Conservation (phyloP, 2,329 filamentous ascomycete species). For the Xylariaceae sp. region DNA sequence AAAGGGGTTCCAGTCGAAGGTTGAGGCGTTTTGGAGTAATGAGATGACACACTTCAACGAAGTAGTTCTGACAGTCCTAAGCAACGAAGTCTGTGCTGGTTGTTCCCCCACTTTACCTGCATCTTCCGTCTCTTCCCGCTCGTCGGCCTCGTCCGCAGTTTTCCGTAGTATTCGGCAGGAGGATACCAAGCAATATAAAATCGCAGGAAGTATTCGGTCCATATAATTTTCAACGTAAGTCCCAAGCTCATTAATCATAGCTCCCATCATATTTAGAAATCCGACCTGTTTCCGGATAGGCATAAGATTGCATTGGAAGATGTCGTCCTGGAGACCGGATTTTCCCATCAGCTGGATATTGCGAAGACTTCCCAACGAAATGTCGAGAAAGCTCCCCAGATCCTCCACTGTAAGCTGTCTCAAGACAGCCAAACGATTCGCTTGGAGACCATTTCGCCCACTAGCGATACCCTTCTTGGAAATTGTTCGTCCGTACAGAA, state of each 20-base stretch:
- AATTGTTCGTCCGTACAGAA: constrained; percentile 87
- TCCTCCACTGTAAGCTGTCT: constrained; percentile 71
- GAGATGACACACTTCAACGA: constrained; percentile 79
- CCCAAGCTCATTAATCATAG: constrained; percentile 80
- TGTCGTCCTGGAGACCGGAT: constrained; percentile 44
- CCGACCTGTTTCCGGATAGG: constrained; percentile 78
- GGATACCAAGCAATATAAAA: constrained; percentile 75
- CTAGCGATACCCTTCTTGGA: constrained; percentile 72
- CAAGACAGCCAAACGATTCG: constrained; percentile 74
- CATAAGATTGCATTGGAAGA: constrained; percentile 57
- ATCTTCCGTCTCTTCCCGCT: constrained; percentile 33
- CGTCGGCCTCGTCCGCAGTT: constrained; percentile 34
- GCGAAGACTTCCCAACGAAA: constrained; percentile 69
- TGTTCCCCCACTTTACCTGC: constrained; percentile 32
- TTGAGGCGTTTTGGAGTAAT: constrained; percentile 69
- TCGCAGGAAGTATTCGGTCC: constrained; percentile 65
- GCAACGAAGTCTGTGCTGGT: constrained; percentile 51
- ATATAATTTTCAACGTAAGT: constrained; percentile 66
- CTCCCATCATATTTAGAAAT: constrained; percentile 84
- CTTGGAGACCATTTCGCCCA: constrained; percentile 75
- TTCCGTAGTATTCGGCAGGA: constrained; percentile 58
- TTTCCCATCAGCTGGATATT: constrained; percentile 55
- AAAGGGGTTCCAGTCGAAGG: constrained; percentile 69
- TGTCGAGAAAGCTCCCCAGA: constrained; percentile 74
- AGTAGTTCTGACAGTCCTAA: constrained; percentile 62